Percentiles rank a stretch among this genome's conserved stretches.
Conservation (phyloP, 1,284 basidiomycete genomes). For the Leccinum subspadiceum region DNA sequence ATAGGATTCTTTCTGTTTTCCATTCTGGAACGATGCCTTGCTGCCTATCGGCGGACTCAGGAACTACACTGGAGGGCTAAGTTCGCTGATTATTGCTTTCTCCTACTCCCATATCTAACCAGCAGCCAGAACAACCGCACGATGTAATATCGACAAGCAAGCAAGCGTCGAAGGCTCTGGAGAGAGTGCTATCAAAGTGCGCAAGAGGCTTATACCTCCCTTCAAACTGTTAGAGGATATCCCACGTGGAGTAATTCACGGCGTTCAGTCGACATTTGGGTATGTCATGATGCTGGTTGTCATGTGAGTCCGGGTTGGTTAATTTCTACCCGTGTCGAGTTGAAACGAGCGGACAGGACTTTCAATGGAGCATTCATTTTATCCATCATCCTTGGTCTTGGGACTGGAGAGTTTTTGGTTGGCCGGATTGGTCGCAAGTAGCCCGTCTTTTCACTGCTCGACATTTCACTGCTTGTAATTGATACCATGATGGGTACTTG, state of each 20-base stretch:
- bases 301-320: conserved; percentile 50
- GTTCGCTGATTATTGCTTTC: conserved; percentile 38
- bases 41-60: conserved; percentile 50
- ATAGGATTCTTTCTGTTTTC: conserved; percentile 66
- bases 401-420: conserved; percentile 65
- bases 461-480: background rate
- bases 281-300: conserved; percentile 69
- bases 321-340: background rate
- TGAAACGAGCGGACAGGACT: conserved; percentile 48
- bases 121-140: conserved; percentile 11
- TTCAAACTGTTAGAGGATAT: conserved; percentile 62
- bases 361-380: conserved; percentile 71
- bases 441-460: background rate
- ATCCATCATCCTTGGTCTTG: conserved; percentile 59
- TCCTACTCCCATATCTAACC: background rate
- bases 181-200: background rate
- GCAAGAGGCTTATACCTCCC: conserved; percentile 43
- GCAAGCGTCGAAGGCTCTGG: background rate
- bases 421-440: conserved; percentile 45
- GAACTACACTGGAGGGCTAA: conserved; percentile 58
- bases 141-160: background rate
- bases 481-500: background rate
- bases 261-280: conserved; percentile 52
- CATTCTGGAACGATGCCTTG: conserved; percentile 66
- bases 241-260: conserved; percentile 57